Conservation (phyloP, 768 basidiomycete species). For the Wakefieldia striispora region DNA sequence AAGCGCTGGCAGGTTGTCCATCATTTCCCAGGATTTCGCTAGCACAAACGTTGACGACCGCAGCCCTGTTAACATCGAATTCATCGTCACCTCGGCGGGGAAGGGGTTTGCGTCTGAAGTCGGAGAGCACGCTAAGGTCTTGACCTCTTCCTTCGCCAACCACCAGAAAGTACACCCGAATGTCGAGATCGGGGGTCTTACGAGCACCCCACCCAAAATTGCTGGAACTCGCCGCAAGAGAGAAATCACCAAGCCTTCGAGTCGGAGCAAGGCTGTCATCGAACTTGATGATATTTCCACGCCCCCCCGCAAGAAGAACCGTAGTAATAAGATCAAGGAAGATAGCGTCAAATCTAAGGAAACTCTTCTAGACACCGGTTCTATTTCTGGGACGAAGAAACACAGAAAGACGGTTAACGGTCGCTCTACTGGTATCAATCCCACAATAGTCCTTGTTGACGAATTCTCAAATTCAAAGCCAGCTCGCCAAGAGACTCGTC, state of each 20-base stretch:
- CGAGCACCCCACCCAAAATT: conserved; percentile 8
- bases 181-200: conserved; percentile 2
- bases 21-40: not conserved
- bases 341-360: conserved; percentile 1
- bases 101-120: not conserved
- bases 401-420: conserved; percentile 34
- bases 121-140: not conserved
- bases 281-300: conserved; percentile 15
- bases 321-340: conserved; percentile 4
- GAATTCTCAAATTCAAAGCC: conserved; percentile 25
- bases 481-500: conserved; percentile 11
- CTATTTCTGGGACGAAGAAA: conserved; percentile 25
- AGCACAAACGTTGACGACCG: not conserved
- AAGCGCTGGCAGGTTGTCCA: not conserved
- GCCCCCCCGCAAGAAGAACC: conserved; percentile 21
- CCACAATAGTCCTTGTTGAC: conserved; percentile 29
- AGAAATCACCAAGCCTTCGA: conserved; percentile 8
- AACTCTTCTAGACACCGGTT: not conserved
- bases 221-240: conserved; percentile 30
- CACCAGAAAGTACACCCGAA: not conserved
- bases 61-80: not conserved
- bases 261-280: not conserved
- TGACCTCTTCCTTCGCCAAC: not conserved
- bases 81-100: not conserved
- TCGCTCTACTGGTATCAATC: conserved; percentile 27